Evolutionary conservation across 148 eudicot genomes (phyloP).

Genomic region (Fallopia convolvulus): DNA sequence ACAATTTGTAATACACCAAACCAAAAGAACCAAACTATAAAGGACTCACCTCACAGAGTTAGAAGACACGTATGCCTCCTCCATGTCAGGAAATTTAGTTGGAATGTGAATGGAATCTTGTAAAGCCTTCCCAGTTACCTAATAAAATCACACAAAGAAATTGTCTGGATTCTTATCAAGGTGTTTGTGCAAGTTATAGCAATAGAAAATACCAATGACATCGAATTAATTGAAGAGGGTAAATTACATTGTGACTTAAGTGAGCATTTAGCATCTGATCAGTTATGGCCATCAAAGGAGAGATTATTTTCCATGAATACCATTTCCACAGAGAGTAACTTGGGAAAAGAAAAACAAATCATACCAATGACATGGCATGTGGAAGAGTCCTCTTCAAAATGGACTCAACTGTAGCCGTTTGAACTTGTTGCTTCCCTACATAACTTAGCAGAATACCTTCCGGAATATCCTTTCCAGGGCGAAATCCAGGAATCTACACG

Average conservation of each 20-base stretch:
- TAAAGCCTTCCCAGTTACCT: constrained; percentile 79
- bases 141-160: background rate
- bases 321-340: background rate
- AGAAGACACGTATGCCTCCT: constrained; percentile 42
- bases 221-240: background rate
- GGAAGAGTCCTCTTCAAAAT: constrained; percentile 91
- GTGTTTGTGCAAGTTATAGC: background rate
- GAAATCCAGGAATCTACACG: constrained; percentile 90
- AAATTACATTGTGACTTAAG: background rate
- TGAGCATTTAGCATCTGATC: background rate
- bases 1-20: background rate
- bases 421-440: constrained; percentile 59
- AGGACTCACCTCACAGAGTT: constrained; percentile 54
- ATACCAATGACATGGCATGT: constrained; percentile 90
- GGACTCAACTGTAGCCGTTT: constrained; percentile 68
- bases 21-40: background rate
- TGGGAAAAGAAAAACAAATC: constrained; percentile 8
- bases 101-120: constrained; percentile 70
- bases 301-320: background rate
- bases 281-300: background rate
- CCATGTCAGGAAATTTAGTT: constrained; percentile 76
- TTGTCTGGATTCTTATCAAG: background rate
- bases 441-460: constrained; percentile 58
- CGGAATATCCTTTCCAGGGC: constrained; percentile 82
- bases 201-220: background rate